Evolutionary conservation across 495 filamentous ascomycete genomes (phyloP).

Genomic region (Xylaria castorea): DNA sequence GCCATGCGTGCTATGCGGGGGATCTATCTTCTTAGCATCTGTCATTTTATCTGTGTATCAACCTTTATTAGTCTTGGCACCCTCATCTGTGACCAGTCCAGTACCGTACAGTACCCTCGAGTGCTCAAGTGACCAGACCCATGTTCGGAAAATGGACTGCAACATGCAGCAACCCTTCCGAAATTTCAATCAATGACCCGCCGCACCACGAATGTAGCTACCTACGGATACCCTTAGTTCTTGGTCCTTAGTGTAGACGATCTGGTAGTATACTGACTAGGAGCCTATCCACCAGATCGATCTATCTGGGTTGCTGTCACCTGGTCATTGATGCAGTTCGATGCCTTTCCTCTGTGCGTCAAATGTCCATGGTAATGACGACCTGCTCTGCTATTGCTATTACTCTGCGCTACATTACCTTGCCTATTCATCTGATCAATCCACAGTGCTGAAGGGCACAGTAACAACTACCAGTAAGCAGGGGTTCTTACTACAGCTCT

Average conservation of each 20-base stretch:
- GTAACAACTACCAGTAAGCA: conserved; percentile 27
- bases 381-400: background rate
- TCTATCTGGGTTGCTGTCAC: conserved; percentile 12
- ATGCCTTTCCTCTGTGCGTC: background rate
- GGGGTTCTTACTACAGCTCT: conserved; percentile 27
- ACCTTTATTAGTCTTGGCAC: background rate
- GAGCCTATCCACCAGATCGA: background rate
- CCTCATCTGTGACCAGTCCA: conserved; percentile 15
- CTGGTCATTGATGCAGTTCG: background rate
- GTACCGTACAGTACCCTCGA: conserved; percentile 5
- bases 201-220: conserved; percentile 13
- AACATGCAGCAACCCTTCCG: conserved; percentile 32
- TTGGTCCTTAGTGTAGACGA: background rate
- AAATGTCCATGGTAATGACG: background rate
- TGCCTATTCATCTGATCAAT: background rate
- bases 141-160: conserved; percentile 31
- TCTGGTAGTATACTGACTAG: background rate
- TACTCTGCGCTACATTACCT: background rate
- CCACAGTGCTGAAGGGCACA: background rate
- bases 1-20: conserved; percentile 23
- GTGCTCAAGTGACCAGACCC: conserved; percentile 28
- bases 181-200: conserved; percentile 28
- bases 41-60: conserved; percentile 14
- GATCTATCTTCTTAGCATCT: conserved; percentile 20
- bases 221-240: background rate